These are phyloP conservation scores for Rosa persica DNA, from an alignment of 306 rosid genomes.

Conservation along the genomic window DNA sequence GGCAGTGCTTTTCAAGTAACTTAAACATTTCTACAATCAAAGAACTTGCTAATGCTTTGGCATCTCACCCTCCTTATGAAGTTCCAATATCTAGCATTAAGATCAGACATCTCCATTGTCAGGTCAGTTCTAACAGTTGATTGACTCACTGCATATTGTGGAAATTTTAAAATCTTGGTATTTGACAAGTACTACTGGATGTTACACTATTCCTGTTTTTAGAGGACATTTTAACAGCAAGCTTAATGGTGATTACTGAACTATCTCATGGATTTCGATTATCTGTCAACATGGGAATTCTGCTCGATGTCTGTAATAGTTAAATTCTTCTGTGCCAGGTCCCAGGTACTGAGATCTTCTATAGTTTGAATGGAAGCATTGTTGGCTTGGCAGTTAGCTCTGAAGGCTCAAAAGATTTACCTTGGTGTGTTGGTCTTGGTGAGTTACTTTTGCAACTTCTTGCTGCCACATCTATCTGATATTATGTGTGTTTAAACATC, in stretches of 20 bases:
- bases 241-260: neutral
- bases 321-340: slow-evolving; percentile 49
- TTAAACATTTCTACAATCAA: slow-evolving; percentile 65
- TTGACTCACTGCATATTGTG: neutral
- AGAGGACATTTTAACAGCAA: slow-evolving; percentile 1
- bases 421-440: slow-evolving; percentile 95
- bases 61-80: slow-evolving; percentile 81
- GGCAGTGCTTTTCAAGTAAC: slow-evolving; percentile 70
- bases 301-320: slow-evolving; percentile 11
- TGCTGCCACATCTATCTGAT: neutral
- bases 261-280: neutral
- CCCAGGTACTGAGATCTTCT: slow-evolving; percentile 61
- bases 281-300: neutral
- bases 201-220: neutral
- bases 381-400: slow-evolving; percentile 85
- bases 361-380: slow-evolving; percentile 74
- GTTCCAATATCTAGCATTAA: slow-evolving; percentile 80
- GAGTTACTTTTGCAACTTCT: slow-evolving; percentile 31
- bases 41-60: slow-evolving; percentile 80
- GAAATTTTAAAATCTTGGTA: neutral
- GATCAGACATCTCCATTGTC: slow-evolving; percentile 70
- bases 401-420: slow-evolving; percentile 50
- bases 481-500: neutral
- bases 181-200: neutral
- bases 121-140: slow-evolving; percentile 49